phyloP scores from a whole-genome alignment of 2,329 filamentous ascomycete genomes.

The Colletotrichum gloeosporioides region DNA sequence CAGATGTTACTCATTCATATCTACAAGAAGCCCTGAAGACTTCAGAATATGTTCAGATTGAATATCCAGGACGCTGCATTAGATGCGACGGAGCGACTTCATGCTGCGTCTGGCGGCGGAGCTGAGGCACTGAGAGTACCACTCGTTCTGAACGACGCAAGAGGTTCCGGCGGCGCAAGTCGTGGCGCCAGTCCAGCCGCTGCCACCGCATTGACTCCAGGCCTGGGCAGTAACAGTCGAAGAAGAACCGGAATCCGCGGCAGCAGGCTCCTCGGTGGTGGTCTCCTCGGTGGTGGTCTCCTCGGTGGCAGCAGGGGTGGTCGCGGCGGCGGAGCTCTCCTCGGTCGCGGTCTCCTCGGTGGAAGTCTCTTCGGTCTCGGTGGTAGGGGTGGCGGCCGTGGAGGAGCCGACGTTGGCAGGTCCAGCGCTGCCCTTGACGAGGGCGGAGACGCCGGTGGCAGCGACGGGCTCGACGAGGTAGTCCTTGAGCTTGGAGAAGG shows the following conservation, averaged over 20 bases:
- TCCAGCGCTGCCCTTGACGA: constrained; percentile 27
- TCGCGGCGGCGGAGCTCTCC: not conserved
- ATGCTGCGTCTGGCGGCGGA: constrained; percentile 17
- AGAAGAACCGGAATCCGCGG: not conserved
- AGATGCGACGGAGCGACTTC: not conserved
- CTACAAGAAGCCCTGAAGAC: not conserved
- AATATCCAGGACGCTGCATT: not conserved
- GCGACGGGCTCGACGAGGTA: constrained; percentile 29
- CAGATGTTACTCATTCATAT: not conserved
- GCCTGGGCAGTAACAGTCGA: not conserved
- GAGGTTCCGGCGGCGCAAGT: constrained; percentile 26
- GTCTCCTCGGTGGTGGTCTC: not conserved
- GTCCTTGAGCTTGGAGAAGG: constrained; percentile 17
- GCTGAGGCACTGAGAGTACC: constrained; percentile 64
- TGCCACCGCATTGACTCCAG: constrained; percentile 31
- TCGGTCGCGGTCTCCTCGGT: not conserved
- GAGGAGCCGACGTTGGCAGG: constrained; percentile 27
- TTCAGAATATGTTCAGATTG: not conserved
- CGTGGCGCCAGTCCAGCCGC: constrained; percentile 27
- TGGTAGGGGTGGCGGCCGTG: not conserved
- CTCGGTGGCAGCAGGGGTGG: not conserved
- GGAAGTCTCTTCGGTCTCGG: not conserved
- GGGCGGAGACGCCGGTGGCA: constrained; percentile 27
- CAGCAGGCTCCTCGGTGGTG: not conserved
- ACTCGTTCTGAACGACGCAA: constrained; percentile 21